phyloP scores from a whole-genome alignment of 1,139 yeast genomes.

The Casaregolazyma suthepensis region DNA sequence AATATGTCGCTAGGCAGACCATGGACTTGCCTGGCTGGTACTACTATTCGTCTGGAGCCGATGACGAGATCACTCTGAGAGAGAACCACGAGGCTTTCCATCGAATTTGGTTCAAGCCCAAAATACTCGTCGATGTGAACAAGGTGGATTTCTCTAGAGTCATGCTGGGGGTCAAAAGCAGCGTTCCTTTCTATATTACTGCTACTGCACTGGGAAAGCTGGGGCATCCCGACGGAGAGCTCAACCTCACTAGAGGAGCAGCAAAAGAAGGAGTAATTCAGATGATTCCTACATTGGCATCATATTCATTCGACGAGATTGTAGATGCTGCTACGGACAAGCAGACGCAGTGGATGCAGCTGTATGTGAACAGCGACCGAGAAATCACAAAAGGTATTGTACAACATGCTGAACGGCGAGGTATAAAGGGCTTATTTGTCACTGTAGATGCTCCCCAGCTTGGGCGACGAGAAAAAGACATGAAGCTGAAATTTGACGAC shows the following conservation, averaged over 20 bases:
- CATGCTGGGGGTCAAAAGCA: slow-evolving; percentile 43
- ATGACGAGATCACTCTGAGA: slow-evolving; percentile 83
- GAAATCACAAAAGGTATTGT: slow-evolving; percentile 54
- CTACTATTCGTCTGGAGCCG: slow-evolving; percentile 86
- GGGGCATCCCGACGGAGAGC: slow-evolving; percentile 54
- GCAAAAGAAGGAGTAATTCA: slow-evolving; percentile 44
- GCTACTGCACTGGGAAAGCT: slow-evolving; percentile 54
- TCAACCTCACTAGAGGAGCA: slow-evolving; percentile 45
- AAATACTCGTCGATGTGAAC: slow-evolving; percentile 67
- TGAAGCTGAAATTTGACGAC: slow-evolving; percentile 55
- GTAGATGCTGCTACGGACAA: slow-evolving; percentile 42
- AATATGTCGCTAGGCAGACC: slow-evolving; percentile 71
- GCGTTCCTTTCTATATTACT: slow-evolving; percentile 50
- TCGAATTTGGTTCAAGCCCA: slow-evolving; percentile 78
- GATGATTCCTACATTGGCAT: slow-evolving; percentile 53
- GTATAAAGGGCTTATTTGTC: slow-evolving; percentile 72
- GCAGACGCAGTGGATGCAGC: slow-evolving; percentile 83
- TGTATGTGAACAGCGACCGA: slow-evolving; percentile 74
- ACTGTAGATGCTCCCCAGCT: slow-evolving; percentile 94
- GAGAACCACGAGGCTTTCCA: slow-evolving; percentile 89
- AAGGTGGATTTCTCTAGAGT: slow-evolving; percentile 47
- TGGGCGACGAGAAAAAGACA: slow-evolving; percentile 79
- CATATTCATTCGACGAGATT: slow-evolving; percentile 53
- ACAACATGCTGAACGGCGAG: slow-evolving; percentile 65
- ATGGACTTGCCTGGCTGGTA: slow-evolving; percentile 83